Evolutionary conservation across 1,284 basidiomycete species (phyloP).

Genomic region (Ustilago xerochloae): DNA sequence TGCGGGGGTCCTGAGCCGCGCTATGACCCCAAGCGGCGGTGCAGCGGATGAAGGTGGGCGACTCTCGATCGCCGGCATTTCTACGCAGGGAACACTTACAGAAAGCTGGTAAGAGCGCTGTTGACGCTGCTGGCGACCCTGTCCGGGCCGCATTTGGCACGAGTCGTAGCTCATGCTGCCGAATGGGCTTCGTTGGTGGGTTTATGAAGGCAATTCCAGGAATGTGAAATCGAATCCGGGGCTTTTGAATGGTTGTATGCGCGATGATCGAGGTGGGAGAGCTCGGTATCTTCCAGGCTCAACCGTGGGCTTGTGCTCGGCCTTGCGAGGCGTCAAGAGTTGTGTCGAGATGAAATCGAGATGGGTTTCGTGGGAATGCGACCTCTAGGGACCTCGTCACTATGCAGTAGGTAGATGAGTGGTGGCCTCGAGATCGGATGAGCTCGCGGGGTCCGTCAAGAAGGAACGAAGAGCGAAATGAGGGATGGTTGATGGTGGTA

Average conservation of each 20-base stretch:
- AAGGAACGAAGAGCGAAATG: too few relatives aligned
- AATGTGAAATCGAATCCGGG: not conserved
- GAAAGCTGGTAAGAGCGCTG: conserved; percentile 31
- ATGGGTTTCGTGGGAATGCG: not conserved
- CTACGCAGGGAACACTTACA: too few relatives aligned
- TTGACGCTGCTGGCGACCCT: conserved; percentile 23
- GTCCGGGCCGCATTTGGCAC: conserved; percentile 20
- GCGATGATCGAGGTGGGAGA: not conserved
- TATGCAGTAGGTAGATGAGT: not conserved
- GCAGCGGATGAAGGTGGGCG: not conserved
- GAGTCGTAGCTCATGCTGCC: conserved; percentile 35
- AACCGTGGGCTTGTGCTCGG: not conserved
- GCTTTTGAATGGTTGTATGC: not conserved
- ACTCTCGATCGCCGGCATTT: too few relatives aligned
- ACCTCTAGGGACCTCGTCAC: not conserved
- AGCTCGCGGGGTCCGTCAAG: too few relatives aligned
- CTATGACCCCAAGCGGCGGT: not conserved
- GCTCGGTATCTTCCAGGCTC: not conserved
- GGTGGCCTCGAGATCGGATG: too few relatives aligned
- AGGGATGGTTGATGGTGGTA: not conserved
- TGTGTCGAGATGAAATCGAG: not conserved
- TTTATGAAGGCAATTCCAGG: not conserved
- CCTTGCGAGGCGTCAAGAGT: not conserved
- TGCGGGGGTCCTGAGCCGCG: not conserved
- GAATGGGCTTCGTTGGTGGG: not conserved